Evolutionary conservation across 345 rosid species (phyloP).

Genomic region (Psidium guajava): DNA sequence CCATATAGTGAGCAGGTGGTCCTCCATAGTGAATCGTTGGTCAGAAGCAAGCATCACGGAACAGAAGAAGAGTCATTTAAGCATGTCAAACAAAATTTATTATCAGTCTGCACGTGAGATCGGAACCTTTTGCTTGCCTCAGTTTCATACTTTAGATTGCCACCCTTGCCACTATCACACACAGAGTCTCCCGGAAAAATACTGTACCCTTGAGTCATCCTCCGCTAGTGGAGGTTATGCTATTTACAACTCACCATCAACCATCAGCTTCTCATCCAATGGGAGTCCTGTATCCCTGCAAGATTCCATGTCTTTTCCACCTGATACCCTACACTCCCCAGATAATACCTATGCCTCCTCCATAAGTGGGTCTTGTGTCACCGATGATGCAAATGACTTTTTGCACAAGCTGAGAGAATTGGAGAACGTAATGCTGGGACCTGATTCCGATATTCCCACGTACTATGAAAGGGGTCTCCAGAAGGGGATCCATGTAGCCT

Average conservation of each 20-base stretch:
- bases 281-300: conserved; percentile 42
- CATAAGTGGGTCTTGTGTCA: conserved; percentile 62
- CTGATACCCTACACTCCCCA: conserved; percentile 34
- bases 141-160: conserved; percentile 22
- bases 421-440: conserved; percentile 78
- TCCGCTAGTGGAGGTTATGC: conserved; percentile 19
- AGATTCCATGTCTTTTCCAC: conserved; percentile 28
- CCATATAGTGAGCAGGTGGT: background rate
- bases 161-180: conserved; percentile 15
- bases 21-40: background rate
- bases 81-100: conserved; percentile 32
- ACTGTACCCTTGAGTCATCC: conserved; percentile 59
- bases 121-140: conserved; percentile 30
- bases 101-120: conserved; percentile 27
- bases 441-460: conserved; percentile 45
- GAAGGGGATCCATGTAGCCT: conserved; percentile 6
- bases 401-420: conserved; percentile 67
- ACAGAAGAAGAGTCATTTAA: conserved; percentile 12
- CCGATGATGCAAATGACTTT: conserved; percentile 52
- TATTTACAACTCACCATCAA: conserved; percentile 25
- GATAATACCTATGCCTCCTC: conserved; percentile 47
- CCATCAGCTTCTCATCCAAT: conserved; percentile 29
- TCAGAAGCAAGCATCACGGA: conserved; percentile 25
- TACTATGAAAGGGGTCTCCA: conserved; percentile 21
- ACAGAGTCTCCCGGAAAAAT: conserved; percentile 26